Evolutionary conservation across 2,329 filamentous ascomycete species (phyloP).

Genomic region (Cladophialophora exuberans): DNA sequence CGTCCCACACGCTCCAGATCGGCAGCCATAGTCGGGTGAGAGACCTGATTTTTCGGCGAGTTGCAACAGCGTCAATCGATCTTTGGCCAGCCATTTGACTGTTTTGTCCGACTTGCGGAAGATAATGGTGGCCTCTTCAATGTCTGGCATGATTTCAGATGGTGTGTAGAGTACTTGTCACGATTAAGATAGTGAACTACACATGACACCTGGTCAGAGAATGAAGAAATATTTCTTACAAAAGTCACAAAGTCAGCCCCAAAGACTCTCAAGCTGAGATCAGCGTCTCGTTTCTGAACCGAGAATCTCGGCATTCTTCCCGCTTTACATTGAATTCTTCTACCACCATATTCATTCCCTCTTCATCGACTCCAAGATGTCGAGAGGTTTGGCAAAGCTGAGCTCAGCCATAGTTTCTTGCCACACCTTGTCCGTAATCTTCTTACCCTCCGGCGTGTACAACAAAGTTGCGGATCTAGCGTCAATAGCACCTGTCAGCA

Average conservation of each 20-base stretch:
- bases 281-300: too few species aligned
- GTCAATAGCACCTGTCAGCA: conserved; percentile 27
- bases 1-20: conserved; percentile 28
- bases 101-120: conserved; percentile 29
- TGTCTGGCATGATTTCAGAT: conserved; percentile 25
- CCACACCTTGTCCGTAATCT: conserved; percentile 45
- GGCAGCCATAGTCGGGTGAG: conserved; percentile 29
- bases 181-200: too few species aligned
- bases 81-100: conserved; percentile 29
- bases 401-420: conserved; percentile 32
- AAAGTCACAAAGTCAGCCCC: background rate
- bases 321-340: background rate
- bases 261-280: background rate
- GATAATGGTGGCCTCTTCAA: conserved; percentile 28
- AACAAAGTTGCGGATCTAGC: conserved; percentile 38
- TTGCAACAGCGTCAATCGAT: conserved; percentile 26
- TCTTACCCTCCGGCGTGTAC: conserved; percentile 37
- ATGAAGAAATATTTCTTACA: too few species aligned
- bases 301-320: conserved; percentile 5
- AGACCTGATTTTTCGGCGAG: conserved; percentile 29
- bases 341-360: background rate
- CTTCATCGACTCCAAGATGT: conserved; percentile 13
- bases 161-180: too few species aligned
- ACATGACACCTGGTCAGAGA: too few species aligned
- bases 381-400: conserved; percentile 29